Conservation (phyloP, 169 alveolate species). For the Babesia divergens region DNA sequence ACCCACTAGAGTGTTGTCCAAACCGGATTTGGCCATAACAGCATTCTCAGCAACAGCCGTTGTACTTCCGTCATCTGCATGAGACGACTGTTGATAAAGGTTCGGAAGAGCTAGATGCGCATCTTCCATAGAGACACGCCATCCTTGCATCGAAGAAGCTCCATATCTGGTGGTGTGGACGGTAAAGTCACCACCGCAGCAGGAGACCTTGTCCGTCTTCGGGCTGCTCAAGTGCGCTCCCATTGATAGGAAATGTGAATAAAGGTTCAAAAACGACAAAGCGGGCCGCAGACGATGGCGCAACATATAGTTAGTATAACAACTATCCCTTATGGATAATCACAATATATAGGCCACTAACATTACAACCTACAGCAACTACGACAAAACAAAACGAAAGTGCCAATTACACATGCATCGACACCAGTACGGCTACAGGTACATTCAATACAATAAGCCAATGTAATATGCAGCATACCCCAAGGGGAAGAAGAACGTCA, state of each 20-base stretch:
- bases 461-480: no score
- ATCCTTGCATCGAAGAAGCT: slow-evolving; percentile 91
- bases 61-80: neutral
- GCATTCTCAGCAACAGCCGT: slow-evolving; percentile 5
- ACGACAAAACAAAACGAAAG: no score
- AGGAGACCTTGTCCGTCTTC: slow-evolving; percentile 80
- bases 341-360: no score
- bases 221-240: slow-evolving; percentile 89
- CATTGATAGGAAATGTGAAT: slow-evolving; percentile 67
- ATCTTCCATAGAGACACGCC: slow-evolving; percentile 95
- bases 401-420: no score
- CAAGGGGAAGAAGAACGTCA: no score
- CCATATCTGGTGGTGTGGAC: slow-evolving; percentile 79
- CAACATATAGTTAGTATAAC: slow-evolving; percentile 3
- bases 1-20: slow-evolving; percentile 40
- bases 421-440: no score
- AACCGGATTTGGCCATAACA: no score
- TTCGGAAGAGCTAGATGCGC: slow-evolving; percentile 82
- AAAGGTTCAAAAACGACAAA: slow-evolving; percentile 9
- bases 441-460: no score
- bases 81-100: neutral
- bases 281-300: slow-evolving; percentile 8
- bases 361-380: no score
- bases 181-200: slow-evolving; percentile 79
- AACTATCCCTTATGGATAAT: no score